Conservation (phyloP, 345 rosid genomes). For the Gossypium mustelinum region DNA sequence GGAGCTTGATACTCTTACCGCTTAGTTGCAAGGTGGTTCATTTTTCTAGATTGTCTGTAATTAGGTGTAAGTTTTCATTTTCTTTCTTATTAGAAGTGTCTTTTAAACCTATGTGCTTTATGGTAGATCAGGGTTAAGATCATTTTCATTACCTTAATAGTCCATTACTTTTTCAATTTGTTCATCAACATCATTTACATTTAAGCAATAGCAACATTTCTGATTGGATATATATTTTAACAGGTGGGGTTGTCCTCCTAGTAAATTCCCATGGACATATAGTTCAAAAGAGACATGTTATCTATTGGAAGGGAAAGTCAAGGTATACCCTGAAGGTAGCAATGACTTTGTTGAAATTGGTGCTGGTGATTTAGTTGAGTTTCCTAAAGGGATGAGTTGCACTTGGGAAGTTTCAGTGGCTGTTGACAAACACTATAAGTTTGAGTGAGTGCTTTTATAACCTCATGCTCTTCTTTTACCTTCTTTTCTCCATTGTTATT, state of each 20-base stretch:
- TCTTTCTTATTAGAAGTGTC: too few relatives aligned
- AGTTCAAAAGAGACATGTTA: slow-evolving; percentile 68
- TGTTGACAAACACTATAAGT: slow-evolving; percentile 85
- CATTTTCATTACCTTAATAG: too few relatives aligned
- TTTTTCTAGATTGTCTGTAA: too few relatives aligned
- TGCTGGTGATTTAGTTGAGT: slow-evolving; percentile 78
- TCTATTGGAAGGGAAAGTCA: slow-evolving; percentile 70
- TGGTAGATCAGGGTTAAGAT: too few relatives aligned
- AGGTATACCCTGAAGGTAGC: slow-evolving; percentile 72
- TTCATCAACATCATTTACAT: too few relatives aligned
- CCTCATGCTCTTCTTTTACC: too few relatives aligned
- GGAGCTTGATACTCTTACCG: too few relatives aligned
- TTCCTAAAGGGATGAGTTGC: slow-evolving; percentile 92
- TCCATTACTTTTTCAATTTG: too few relatives aligned
- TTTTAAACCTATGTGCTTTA: too few relatives aligned
- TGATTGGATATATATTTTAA: background rate
- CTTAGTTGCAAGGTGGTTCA: too few relatives aligned
- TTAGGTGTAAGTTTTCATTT: too few relatives aligned
- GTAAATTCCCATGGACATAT: slow-evolving; percentile 92
- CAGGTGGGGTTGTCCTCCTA: slow-evolving; percentile 96
- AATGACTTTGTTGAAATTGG: slow-evolving; percentile 62
- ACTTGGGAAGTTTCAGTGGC: slow-evolving; percentile 88
- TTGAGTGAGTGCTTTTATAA: slow-evolving; percentile 33
- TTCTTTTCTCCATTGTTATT: background rate
- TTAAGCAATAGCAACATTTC: too few relatives aligned